phyloP scores from a whole-genome alignment of 2,329 filamentous ascomycete species.

The Corynespora cassiicola region DNA sequence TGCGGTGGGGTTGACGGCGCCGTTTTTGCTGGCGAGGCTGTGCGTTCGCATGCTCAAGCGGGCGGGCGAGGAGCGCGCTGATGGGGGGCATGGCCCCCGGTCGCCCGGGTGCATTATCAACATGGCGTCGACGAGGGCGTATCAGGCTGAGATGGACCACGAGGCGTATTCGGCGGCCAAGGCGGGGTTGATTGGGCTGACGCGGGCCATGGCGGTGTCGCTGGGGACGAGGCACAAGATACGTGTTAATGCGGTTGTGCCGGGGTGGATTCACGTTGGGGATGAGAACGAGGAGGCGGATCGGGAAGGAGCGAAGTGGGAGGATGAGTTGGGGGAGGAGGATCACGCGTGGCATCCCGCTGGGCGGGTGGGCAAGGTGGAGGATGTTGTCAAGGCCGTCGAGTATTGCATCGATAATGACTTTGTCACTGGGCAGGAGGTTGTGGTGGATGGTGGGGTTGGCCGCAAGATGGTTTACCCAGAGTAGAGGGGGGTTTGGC shows the following conservation, averaged over 20 bases:
- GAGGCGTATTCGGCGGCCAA: conserved; percentile 60
- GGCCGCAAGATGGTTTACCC: conserved; percentile 54
- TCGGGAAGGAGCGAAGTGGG: conserved; percentile 50
- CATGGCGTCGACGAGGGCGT: conserved; percentile 58
- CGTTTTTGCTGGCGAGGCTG: conserved; percentile 38
- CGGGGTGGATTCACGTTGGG: conserved; percentile 60
- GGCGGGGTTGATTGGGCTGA: conserved; percentile 58
- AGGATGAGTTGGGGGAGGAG: conserved; percentile 52
- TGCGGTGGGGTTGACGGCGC: conserved; percentile 41
- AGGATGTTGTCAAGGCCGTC: conserved; percentile 52
- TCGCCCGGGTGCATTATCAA: conserved; percentile 50
- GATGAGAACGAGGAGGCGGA: conserved; percentile 52
- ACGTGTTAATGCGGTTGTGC: conserved; percentile 57
- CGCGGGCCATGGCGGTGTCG: conserved; percentile 57
- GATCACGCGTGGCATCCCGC: conserved; percentile 59
- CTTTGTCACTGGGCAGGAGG: conserved; percentile 54
- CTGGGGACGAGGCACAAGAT: conserved; percentile 52
- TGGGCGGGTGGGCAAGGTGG: conserved; percentile 58
- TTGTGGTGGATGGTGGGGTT: conserved; percentile 56
- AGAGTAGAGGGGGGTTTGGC: conserved; percentile 23
- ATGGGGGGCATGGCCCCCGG: too few species aligned
- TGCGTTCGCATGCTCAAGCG: conserved; percentile 38
- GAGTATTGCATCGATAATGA: conserved; percentile 49
- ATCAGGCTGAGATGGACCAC: conserved; percentile 57
- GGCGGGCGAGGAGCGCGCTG: conserved; percentile 19